Base-by-base conservation (phyloP, 768 basidiomycete genomes). In the Inosperma sp. region DNA sequence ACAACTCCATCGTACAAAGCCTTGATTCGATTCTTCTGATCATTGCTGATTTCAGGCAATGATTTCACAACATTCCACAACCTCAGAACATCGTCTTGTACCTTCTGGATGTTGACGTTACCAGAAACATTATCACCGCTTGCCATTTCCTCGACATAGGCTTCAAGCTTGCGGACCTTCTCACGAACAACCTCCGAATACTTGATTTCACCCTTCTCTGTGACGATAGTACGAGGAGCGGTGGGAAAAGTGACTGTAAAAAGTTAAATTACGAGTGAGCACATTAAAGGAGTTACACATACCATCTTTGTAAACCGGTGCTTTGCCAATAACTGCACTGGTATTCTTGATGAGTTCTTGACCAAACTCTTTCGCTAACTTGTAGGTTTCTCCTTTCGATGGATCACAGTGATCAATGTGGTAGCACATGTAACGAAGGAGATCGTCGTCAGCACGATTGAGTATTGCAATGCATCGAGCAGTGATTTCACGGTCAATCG, bases 91-190 rank as follows among this genome's bases (percentile, higher is more conserved):
- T 98, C 93, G 33, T 94, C 90, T 63, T 98, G 94, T 37, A 98
- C 93, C 71, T 98, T 98, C 73, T 96, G 89, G 53, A 96, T 88
- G 70, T 98, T 97, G 64, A 94, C 81, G 27, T 82, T 74, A 16
- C 80, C 80, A 2, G 88, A 81, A 44, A 91, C 87, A 5, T 88
- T 83, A 63, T 94, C 92, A 2, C 93, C 91, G 53, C 88, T 91
- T 1, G 96, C 93, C 96, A 99, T 99, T 71, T 99, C 93, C 62
- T 93, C 84, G 48, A 92, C 96, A 61, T 99, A 99, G 2, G 93
- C 91, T 69, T 99, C 96, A 36, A 99, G 78, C 72, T 98, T 97
- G 61, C 96, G 87, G 37, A 98, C 95, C 51, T 91, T 90, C 65
- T 95, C 89, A 42, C 96, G 90, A 53, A 92, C 90, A 52, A 97